Evolutionary conservation across 2,329 filamentous ascomycete species (phyloP).

Genomic region (Ceratocystis cacaofunesta): DNA sequence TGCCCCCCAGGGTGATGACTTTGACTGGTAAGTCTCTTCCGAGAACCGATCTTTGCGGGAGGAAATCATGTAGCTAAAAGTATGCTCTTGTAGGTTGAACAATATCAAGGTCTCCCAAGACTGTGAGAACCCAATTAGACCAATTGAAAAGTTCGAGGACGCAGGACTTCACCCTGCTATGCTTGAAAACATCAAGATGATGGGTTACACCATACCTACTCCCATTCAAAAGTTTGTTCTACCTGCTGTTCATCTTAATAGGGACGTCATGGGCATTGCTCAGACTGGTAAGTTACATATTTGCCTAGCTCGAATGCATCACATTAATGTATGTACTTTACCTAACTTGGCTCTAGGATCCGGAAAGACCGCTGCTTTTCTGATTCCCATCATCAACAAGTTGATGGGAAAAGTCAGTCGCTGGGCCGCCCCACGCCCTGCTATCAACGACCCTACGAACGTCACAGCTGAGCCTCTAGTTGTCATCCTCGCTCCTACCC

Average conservation of each 20-base stretch:
- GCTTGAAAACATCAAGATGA: slow-evolving; percentile 59
- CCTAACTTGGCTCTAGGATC: slow-evolving; percentile 47
- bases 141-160: slow-evolving; percentile 47
- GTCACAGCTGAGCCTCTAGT: slow-evolving; percentile 77
- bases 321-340: background rate
- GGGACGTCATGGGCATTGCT: slow-evolving; percentile 77
- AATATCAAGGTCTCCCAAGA: slow-evolving; percentile 43
- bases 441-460: slow-evolving; percentile 28
- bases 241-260: slow-evolving; percentile 58
- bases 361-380: slow-evolving; percentile 86
- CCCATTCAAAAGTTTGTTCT: slow-evolving; percentile 79
- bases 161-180: slow-evolving; percentile 78
- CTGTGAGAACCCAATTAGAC: slow-evolving; percentile 36
- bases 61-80: background rate
- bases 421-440: slow-evolving; percentile 62
- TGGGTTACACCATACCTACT: slow-evolving; percentile 58
- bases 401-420: slow-evolving; percentile 94
- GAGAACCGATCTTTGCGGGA: slow-evolving; percentile 19
- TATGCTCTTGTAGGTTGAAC: slow-evolving; percentile 30
- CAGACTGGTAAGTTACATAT: slow-evolving; percentile 57
- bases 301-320: background rate
- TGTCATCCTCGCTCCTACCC: slow-evolving; percentile 69
- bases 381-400: slow-evolving; percentile 77
- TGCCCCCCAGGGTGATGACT: background rate
- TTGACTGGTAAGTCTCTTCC: slow-evolving; percentile 14